phyloP scores from a whole-genome alignment of 2,329 filamentous ascomycete species.

The Davidsoniella eucalypti region DNA sequence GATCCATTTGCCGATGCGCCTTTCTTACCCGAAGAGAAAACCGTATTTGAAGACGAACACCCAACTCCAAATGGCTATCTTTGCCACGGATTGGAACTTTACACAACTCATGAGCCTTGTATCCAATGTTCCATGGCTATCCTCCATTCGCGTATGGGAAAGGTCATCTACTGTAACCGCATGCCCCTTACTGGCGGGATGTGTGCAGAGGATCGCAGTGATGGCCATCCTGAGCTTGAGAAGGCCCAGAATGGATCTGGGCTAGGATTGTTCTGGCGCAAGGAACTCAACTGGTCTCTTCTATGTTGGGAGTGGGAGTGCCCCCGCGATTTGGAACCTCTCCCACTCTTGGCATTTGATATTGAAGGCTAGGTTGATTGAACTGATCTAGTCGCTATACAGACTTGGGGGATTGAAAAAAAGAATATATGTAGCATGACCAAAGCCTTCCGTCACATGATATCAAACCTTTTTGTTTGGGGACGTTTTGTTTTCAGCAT shows the following conservation, averaged over 20 bases:
- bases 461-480: too few relatives aligned
- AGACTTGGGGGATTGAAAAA: too few relatives aligned
- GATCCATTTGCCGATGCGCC: slow-evolving; percentile 54
- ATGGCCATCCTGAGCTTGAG: slow-evolving; percentile 24
- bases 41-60: slow-evolving; percentile 47
- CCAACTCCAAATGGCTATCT: slow-evolving; percentile 68
- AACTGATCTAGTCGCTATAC: too few relatives aligned
- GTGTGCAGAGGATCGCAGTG: slow-evolving; percentile 53
- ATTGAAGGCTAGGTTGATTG: slow-evolving; percentile 12
- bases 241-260: slow-evolving; percentile 36
- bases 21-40: slow-evolving; percentile 47
- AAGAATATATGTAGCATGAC: too few relatives aligned
- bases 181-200: slow-evolving; percentile 73
- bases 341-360: slow-evolving; percentile 15
- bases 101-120: slow-evolving; percentile 89
- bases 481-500: not conserved
- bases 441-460: too few relatives aligned
- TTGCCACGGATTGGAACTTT: slow-evolving; percentile 84
- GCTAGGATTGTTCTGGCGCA: slow-evolving; percentile 54
- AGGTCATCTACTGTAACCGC: slow-evolving; percentile 62
- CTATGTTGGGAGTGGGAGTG: slow-evolving; percentile 62
- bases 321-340: slow-evolving; percentile 22
- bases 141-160: slow-evolving; percentile 79
- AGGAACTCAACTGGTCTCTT: slow-evolving; percentile 75
- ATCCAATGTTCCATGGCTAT: slow-evolving; percentile 96